Conservation (phyloP, 2,329 filamentous ascomycete species). For the Talaromyces sp. region DNA sequence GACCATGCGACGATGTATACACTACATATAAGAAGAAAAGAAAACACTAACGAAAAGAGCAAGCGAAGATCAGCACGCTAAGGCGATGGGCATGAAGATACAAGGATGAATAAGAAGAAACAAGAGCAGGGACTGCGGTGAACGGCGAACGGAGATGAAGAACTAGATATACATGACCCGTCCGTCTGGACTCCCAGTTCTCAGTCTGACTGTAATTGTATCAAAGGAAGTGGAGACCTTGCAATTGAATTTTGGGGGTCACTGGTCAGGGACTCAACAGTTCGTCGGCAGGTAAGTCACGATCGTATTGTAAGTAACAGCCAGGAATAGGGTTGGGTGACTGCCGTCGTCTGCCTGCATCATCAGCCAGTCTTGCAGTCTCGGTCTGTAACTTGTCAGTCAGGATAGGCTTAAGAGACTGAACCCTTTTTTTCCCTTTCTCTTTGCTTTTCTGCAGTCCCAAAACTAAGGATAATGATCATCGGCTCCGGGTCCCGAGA, state of each 20-base stretch:
- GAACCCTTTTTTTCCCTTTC: constrained; percentile 4
- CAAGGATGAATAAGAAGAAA: constrained; percentile 6
- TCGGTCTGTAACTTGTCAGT: not conserved
- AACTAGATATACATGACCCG: constrained; percentile 27
- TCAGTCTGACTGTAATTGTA: constrained; percentile 11
- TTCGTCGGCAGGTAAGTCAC: constrained; percentile 3
- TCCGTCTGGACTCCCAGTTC: not conserved
- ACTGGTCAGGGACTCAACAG: not conserved
- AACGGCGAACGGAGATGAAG: constrained; percentile 30
- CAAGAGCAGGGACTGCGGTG: not conserved
- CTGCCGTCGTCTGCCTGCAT: constrained; percentile 11
- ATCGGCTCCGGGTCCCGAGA: constrained; percentile 15
- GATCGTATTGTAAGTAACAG: not conserved
- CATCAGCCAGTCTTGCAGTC: constrained; percentile 12
- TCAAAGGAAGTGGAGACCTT: constrained; percentile 8
- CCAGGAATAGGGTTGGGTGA: constrained; percentile 15
- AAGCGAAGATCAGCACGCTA: constrained; percentile 8
- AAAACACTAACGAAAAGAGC: not conserved
- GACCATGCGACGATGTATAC: not conserved
- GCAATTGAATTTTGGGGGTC: constrained; percentile 7
- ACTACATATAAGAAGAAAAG: not conserved
- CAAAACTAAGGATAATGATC: constrained; percentile 17
- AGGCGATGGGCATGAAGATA: not conserved
- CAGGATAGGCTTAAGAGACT: not conserved
- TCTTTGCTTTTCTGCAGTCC: constrained; percentile 7